Percentiles rank a stretch among this genome's conserved stretches.
Evolutionary conservation across 441 rosid genomes (phyloP).

Genomic region (Rhodomyrtus psidioides): DNA sequence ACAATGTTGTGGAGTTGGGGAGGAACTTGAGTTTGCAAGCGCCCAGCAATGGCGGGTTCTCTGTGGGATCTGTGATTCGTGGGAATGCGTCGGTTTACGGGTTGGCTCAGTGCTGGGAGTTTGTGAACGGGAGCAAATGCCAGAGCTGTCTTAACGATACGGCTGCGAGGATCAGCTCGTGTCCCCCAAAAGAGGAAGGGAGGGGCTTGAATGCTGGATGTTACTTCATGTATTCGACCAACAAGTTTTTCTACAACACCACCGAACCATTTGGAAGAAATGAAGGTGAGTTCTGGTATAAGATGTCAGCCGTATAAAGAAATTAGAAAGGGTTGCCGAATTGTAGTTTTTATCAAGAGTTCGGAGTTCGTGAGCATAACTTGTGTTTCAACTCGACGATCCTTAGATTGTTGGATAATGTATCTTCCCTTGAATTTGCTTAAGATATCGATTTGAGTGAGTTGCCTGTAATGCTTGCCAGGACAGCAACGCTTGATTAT

Average conservation of each 20-base stretch:
- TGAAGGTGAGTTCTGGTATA: slow-evolving; percentile 21
- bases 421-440: neutral
- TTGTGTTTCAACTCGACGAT: neutral
- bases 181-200: slow-evolving; percentile 56
- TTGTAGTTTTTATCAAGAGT: neutral
- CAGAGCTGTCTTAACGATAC: slow-evolving; percentile 49
- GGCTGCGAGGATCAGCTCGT: slow-evolving; percentile 28
- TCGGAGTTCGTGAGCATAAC: neutral
- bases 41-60: slow-evolving; percentile 43
- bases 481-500: slow-evolving; percentile 36
- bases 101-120: slow-evolving; percentile 87
- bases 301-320: neutral
- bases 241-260: slow-evolving; percentile 54
- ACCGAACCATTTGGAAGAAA: slow-evolving; percentile 7
- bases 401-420: neutral
- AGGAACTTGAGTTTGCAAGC: slow-evolving; percentile 53
- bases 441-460: neutral
- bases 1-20: slow-evolving; percentile 35
- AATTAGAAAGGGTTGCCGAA: neutral
- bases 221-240: slow-evolving; percentile 59
- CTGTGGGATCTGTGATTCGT: slow-evolving; percentile 39
- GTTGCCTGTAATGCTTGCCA: slow-evolving; percentile 12
- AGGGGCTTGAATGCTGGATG: slow-evolving; percentile 74
- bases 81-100: slow-evolving; percentile 66
- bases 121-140: slow-evolving; percentile 39